Evolutionary conservation across 2,329 filamentous ascomycete species (phyloP).

Genomic region (Tolypocladium ophioglossoides): DNA sequence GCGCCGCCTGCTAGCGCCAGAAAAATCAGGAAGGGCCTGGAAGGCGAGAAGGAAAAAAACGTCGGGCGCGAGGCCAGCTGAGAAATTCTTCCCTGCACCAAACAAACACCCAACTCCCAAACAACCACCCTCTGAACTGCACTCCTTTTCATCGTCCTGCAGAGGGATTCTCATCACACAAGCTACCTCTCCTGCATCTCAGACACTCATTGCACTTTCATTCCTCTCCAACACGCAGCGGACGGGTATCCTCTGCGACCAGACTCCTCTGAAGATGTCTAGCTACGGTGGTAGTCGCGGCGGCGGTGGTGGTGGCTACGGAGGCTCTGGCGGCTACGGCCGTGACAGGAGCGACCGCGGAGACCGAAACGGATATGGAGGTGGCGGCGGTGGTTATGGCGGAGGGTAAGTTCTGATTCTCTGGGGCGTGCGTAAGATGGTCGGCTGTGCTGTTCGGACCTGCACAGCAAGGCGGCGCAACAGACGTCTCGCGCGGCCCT

Average conservation of each 20-base stretch:
- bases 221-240: slow-evolving; percentile 3
- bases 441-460: not conserved
- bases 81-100: slow-evolving; percentile 14
- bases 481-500: not conserved
- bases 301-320: slow-evolving; percentile 19
- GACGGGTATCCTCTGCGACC: not conserved
- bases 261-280: slow-evolving; percentile 29
- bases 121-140: slow-evolving; percentile 12
- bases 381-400: slow-evolving; percentile 19
- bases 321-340: slow-evolving; percentile 24
- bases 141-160: slow-evolving; percentile 15
- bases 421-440: not conserved
- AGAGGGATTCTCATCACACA: slow-evolving; percentile 6
- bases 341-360: slow-evolving; percentile 36
- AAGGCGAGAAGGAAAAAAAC: slow-evolving; percentile 11
- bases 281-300: slow-evolving; percentile 25
- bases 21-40: slow-evolving; percentile 9
- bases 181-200: not conserved
- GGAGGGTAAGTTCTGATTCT: slow-evolving; percentile 24
- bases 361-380: slow-evolving; percentile 28
- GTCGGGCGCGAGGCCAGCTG: slow-evolving; percentile 5
- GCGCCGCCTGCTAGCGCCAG: slow-evolving; percentile 7
- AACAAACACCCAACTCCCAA: slow-evolving; percentile 10
- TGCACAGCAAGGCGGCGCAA: not conserved
- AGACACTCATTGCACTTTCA: not conserved